Evolutionary conservation across 116 monocot genomes (phyloP).

Genomic region (Thalassia testudinum): DNA sequence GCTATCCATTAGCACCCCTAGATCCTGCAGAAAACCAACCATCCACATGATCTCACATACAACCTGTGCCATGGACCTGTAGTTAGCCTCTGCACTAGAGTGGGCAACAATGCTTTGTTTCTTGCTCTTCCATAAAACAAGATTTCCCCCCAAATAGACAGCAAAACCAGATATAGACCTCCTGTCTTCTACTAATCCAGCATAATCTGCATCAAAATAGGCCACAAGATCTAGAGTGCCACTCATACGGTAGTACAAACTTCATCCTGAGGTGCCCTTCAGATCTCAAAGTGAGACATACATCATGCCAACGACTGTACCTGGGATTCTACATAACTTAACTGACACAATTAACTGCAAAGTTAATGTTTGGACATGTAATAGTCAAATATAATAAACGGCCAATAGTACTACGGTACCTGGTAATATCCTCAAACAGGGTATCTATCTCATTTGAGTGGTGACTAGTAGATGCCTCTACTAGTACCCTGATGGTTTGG

Average conservation of each 20-base stretch:
- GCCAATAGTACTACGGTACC: background rate
- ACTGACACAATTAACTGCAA: background rate
- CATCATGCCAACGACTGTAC: no score
- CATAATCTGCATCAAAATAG: background rate
- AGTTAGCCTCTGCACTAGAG: slow-evolving; percentile 2
- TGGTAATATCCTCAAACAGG: no score
- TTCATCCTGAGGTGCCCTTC: background rate
- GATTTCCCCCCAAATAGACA: background rate
- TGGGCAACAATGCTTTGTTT: background rate
- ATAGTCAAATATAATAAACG: no score
- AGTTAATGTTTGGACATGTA: no score
- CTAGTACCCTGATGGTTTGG: no score
- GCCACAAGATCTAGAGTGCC: background rate
- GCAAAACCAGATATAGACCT: background rate
- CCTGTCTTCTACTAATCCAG: background rate
- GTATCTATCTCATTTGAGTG: no score
- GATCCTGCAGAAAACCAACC: no score
- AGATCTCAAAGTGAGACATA: background rate
- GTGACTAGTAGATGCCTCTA: no score
- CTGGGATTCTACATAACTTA: background rate
- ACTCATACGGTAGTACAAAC: background rate
- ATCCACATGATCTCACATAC: no score
- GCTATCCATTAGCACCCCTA: no score
- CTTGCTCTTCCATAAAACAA: background rate
- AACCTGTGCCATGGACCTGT: background rate